Conservation (phyloP, 2,329 filamentous ascomycete species). For the Beauveria australis region DNA sequence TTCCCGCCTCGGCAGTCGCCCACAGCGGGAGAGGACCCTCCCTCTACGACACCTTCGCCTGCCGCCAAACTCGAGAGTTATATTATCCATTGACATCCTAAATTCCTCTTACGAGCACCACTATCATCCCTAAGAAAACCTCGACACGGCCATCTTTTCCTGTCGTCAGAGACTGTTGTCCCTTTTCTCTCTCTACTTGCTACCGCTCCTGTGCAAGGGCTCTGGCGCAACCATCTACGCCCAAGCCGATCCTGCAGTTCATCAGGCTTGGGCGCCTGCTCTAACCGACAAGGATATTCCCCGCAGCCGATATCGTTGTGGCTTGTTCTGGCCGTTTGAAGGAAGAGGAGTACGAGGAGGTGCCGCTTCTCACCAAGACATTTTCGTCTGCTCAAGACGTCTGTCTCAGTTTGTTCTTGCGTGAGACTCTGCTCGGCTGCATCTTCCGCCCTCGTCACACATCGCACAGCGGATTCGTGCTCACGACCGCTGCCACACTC, state of each 20-base stretch:
- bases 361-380: not conserved
- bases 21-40: not conserved
- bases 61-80: not conserved
- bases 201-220: not conserved
- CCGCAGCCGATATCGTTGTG: constrained; percentile 5
- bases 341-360: not conserved
- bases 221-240: too few relatives aligned
- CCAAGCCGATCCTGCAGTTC: not conserved
- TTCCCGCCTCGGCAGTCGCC: not conserved
- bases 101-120: not conserved
- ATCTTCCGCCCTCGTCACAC: not conserved
- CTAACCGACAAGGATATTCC: not conserved
- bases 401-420: not conserved
- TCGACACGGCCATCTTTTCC: not conserved
- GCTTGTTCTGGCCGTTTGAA: not conserved
- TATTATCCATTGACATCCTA: not conserved
- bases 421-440: not conserved
- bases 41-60: not conserved
- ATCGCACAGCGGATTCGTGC: not conserved
- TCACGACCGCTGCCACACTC: not conserved
- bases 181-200: not conserved
- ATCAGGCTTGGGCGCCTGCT: not conserved
- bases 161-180: too few relatives aligned
- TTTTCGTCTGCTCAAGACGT: not conserved
- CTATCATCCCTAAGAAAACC: not conserved